A percentile compares a stretch with the other conserved stretches of the same genome.
Evolutionary conservation across 2,329 filamentous ascomycete species (phyloP).

Genomic region (Teratosphaeria nubilosa): DNA sequence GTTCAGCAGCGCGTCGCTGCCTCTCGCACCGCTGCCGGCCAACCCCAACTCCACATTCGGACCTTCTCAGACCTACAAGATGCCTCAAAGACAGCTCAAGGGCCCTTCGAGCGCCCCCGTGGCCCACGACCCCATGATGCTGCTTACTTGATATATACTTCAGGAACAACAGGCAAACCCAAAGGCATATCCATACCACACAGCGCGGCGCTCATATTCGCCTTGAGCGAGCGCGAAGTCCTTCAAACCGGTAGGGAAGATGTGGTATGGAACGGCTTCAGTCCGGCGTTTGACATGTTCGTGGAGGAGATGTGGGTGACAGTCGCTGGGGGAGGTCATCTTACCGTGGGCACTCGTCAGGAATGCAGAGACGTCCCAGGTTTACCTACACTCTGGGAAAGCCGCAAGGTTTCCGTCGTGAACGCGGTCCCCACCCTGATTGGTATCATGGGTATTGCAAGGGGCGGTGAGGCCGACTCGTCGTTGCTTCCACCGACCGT

Average conservation of each 20-base stretch:
- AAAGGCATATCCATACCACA: not conserved
- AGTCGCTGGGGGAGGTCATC: not conserved
- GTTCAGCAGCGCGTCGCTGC: not conserved
- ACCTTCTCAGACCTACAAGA: not conserved
- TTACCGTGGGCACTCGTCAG: not conserved
- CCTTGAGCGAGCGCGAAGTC: not conserved
- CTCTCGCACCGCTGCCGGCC: not conserved
- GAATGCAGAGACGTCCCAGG: not conserved
- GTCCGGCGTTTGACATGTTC: not conserved
- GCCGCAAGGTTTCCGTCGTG: not conserved
- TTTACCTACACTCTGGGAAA: not conserved
- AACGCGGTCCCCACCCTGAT: not conserved
- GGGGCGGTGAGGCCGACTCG: not conserved
- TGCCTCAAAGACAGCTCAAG: not conserved
- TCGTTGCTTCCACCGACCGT: not conserved
- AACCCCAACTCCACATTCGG: not conserved
- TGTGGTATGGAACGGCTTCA: not conserved
- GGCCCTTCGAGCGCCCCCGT: not conserved
- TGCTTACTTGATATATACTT: not conserved
- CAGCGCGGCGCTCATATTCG: not conserved
- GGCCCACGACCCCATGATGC: not conserved
- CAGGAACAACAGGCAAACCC: not conserved
- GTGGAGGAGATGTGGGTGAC: not conserved
- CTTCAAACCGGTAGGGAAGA: not conserved
- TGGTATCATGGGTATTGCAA: not conserved